Base-by-base conservation (phyloP, 495 filamentous ascomycete species). In the Hyaloscypha finlandica region DNA sequence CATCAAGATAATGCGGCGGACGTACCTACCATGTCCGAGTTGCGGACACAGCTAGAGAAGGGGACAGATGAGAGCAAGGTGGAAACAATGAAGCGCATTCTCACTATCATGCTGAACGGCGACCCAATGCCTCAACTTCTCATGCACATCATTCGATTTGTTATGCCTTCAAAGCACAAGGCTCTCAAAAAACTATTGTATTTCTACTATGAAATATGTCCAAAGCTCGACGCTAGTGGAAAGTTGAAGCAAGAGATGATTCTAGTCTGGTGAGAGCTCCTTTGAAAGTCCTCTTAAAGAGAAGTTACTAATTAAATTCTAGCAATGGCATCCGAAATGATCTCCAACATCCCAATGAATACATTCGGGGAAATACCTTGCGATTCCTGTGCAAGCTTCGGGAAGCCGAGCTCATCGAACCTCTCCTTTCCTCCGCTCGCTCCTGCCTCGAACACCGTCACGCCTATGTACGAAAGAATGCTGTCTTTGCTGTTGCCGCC, bases 201-300 rank as follows among this genome's bases (percentile, higher is more conserved):
- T 80, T 94, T 98, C 78, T 99, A 97, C 82, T 97, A 97, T 78
- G 96, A 99, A 80, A 94, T 98, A 73, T 98, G 95, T 77, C 96
- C 96, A 31, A 99, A 99, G 77, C 89, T 89, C 52, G 96, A 98
- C 78, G 81, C 88, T 30, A 87, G 80, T 69, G 96, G 96, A 73
- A 98, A 97, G 83, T 81, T 98, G 62, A 96, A 97, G 85, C 95
- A 98, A 79, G 96, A 99, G 84, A 97, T 96, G 91, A 98, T 99
- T 77, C 83, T 99, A 74, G 96, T 99, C 71, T 98, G 96, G 95
- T 98, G 85, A 78, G 89, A 51, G 3, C 11, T 33, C 16, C 54
- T 52, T n/a, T 48, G 16, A 42, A 39, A 22, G 16, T 29, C 2
- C 19, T 11, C 19, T 29, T 6, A 48, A 8, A 61, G 16, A 30